A percentile compares a stretch with the other conserved stretches of the same genome.
These are phyloP conservation scores for Tulasnella sp. DNA, from an alignment of 768 basidiomycete genomes.

Conservation along the genomic window DNA sequence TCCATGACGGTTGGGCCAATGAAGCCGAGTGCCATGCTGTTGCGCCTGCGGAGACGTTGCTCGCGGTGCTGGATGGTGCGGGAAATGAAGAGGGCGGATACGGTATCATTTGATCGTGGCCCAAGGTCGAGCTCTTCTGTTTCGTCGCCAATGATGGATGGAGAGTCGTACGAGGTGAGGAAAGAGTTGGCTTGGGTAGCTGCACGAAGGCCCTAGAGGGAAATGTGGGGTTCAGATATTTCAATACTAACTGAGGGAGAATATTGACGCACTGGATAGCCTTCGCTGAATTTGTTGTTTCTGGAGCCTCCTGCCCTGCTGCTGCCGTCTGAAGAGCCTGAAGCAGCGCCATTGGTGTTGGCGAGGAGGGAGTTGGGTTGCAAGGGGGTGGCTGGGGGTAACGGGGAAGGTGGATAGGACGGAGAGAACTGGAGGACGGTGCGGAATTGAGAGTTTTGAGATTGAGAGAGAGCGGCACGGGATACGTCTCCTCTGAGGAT, in stretches of 20 bases:
- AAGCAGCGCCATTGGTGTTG: constrained; percentile 35
- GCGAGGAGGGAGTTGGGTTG: constrained; percentile 30
- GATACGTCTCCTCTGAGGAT: constrained; percentile 60
- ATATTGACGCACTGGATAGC: constrained; percentile 49
- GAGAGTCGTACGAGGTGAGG: constrained; percentile 48
- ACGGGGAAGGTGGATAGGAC: constrained; percentile 29
- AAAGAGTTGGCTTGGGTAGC: constrained; percentile 60
- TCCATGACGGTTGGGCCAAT: constrained; percentile 33
- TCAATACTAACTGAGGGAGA: background rate
- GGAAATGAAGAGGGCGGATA: background rate
- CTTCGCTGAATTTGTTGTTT: constrained; percentile 60
- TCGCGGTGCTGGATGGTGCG: constrained; percentile 29
- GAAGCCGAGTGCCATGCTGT: constrained; percentile 47
- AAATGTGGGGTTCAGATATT: constrained; percentile 16
- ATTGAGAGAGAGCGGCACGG: constrained; percentile 67
- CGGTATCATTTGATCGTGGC: constrained; percentile 8
- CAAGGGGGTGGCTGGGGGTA: constrained; percentile 36
- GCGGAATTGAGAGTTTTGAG: constrained; percentile 50
- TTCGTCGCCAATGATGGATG: constrained; percentile 47
- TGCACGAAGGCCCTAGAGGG: constrained; percentile 52
- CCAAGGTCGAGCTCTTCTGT: constrained; percentile 23
- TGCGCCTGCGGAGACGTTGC: constrained; percentile 40
- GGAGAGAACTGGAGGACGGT: constrained; percentile 58
- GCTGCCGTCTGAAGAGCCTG: constrained; percentile 44
- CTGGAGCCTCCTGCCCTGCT: constrained; percentile 65